Conservation (phyloP, 1,284 basidiomycete genomes). For the Cronartium quercuum region DNA sequence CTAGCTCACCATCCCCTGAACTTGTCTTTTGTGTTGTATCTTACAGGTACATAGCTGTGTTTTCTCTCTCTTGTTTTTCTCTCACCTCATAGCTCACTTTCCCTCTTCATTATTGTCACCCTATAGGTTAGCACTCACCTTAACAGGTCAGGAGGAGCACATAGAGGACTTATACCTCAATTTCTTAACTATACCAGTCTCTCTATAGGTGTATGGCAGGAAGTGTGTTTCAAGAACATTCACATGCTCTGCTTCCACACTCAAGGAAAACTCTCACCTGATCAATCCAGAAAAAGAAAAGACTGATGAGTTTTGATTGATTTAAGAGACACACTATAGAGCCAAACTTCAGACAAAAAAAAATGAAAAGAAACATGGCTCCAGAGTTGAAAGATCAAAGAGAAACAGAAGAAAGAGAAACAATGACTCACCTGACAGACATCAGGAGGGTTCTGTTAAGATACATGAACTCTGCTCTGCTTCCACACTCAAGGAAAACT, state of each 20-base stretch:
- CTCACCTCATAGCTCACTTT: too few species aligned
- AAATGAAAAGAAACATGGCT: slow-evolving; percentile 3
- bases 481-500: too few species aligned
- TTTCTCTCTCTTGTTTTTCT: neutral
- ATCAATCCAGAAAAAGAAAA: too few species aligned
- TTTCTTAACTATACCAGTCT: neutral
- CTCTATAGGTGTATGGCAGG: neutral
- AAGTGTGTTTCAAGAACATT: neutral
- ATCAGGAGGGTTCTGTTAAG: too few species aligned
- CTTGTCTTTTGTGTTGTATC: neutral
- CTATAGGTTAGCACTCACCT: too few species aligned
- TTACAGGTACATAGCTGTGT: neutral
- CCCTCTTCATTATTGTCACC: too few species aligned
- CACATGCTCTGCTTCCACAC: neutral
- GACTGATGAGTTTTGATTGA: neutral
- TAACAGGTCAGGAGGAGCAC: too few species aligned
- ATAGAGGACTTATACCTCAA: too few species aligned
- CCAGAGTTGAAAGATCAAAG: neutral
- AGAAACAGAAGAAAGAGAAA: neutral
- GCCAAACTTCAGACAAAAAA: neutral
- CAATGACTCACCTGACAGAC: too few species aligned
- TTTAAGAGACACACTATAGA: neutral
- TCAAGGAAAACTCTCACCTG: neutral
- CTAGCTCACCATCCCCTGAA: too few species aligned
- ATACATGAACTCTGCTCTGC: too few species aligned